These are phyloP conservation scores for Ceratocystis cubensis DNA, from an alignment of 2,329 filamentous ascomycete genomes.

Conservation along the genomic window DNA sequence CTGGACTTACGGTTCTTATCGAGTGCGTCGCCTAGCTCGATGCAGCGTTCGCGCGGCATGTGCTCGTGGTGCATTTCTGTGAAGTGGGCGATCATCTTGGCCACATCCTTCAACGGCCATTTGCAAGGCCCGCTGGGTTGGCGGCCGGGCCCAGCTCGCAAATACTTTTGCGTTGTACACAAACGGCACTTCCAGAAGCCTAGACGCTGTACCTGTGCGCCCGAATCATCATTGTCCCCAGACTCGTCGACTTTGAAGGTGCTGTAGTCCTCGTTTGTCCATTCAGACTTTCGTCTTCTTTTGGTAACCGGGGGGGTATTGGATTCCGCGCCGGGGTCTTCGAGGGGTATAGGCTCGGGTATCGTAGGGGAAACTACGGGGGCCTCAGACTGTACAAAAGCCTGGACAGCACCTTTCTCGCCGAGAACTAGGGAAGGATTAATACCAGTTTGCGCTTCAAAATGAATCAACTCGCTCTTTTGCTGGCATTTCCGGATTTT, in stretches of 20 bases:
- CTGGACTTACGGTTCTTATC: conserved; percentile 31
- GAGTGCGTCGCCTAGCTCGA: conserved; percentile 34
- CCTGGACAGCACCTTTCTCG: conserved; percentile 21
- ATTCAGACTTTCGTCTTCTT: conserved; percentile 15
- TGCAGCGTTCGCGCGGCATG: conserved; percentile 31
- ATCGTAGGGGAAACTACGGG: conserved; percentile 13
- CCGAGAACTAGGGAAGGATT: conserved; percentile 16
- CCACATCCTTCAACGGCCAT: conserved; percentile 36
- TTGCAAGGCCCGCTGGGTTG: conserved; percentile 35
- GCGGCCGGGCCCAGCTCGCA: conserved; percentile 31
- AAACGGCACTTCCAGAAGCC: conserved; percentile 37
- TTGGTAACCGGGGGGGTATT: conserved; percentile 16
- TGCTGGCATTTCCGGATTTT: conserved; percentile 34
- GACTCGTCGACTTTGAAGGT: conserved; percentile 21
- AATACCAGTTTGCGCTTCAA: conserved; percentile 26
- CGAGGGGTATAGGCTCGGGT: conserved; percentile 18
- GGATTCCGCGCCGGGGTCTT: conserved; percentile 19
- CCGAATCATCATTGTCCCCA: conserved; percentile 17
- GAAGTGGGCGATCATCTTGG: conserved; percentile 37
- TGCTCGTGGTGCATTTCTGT: conserved; percentile 37
- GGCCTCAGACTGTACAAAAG: conserved; percentile 15
- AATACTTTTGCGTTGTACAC: conserved; percentile 34
- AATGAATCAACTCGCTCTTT: conserved; percentile 28
- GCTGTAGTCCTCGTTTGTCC: conserved; percentile 10
- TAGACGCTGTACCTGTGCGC: conserved; percentile 30